Evolutionary conservation across 192 early-diverging fungal species (phyloP).

Genomic region (Physocladia obscura): DNA sequence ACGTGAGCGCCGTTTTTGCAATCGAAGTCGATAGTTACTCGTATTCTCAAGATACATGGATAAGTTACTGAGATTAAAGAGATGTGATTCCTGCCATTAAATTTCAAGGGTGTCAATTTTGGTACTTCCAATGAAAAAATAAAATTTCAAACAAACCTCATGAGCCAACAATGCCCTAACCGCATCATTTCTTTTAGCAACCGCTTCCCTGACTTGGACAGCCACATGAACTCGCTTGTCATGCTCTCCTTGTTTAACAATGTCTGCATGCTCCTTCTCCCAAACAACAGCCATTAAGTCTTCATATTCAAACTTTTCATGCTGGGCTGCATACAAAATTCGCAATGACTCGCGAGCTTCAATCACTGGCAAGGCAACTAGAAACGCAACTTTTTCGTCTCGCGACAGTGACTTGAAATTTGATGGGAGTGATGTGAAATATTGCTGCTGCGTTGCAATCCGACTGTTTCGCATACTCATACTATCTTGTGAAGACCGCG

Average conservation of each 20-base stretch:
- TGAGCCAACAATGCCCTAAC: neutral
- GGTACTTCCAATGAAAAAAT: no score
- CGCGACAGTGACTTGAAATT: slow-evolving; percentile 13
- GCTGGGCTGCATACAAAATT: neutral
- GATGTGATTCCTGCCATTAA: slow-evolving; percentile 34
- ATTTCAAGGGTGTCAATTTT: slow-evolving; percentile 10
- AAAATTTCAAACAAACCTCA: slow-evolving; percentile 5
- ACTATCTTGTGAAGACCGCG: slow-evolving; percentile 18
- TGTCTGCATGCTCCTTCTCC: slow-evolving; percentile 21
- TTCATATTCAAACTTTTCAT: slow-evolving; percentile 24
- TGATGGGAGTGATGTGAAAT: slow-evolving; percentile 12
- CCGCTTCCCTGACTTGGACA: slow-evolving; percentile 10
- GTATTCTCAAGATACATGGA: slow-evolving; percentile 26
- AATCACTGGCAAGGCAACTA: neutral
- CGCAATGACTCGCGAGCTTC: slow-evolving; percentile 16
- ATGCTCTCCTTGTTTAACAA: slow-evolving; percentile 21
- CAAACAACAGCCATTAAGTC: slow-evolving; percentile 27
- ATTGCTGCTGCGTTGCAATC: slow-evolving; percentile 1
- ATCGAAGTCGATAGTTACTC: slow-evolving; percentile 25
- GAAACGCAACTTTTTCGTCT: slow-evolving; percentile 17
- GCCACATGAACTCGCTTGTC: slow-evolving; percentile 8
- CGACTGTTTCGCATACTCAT: slow-evolving; percentile 3
- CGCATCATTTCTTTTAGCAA: slow-evolving; percentile 5
- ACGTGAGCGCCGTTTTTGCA: slow-evolving; percentile 23
- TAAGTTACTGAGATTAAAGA: slow-evolving; percentile 25